Base-by-base conservation (phyloP, 495 filamentous ascomycete genomes). In the Xylaria palmicola region DNA sequence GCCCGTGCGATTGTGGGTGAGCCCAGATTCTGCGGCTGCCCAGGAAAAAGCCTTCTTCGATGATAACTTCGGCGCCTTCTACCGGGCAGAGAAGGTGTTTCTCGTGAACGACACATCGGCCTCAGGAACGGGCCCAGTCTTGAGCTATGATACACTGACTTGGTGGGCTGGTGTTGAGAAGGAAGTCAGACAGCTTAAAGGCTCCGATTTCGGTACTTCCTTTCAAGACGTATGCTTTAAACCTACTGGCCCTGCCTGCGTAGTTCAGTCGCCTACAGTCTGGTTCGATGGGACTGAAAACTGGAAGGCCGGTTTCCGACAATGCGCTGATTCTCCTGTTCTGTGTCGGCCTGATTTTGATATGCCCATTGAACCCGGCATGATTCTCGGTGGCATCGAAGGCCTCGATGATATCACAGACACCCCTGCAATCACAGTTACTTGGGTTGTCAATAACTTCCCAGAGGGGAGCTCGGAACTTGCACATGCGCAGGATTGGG, bases 91-190 rank as follows among this genome's bases (percentile, higher is more conserved):
- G 72, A 93, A 98, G 74, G 86, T 88, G 1, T 98, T 98, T 71
- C 71, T 98, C 36, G 90, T 98, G 57, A 98, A 98, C 64, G 92
- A 97, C 66, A 91, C 85, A 6, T 72, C 81, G 9, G 63, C 79
- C 7, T 77, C 76, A 7, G 86, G 83, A 0, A 82, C 84, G 20
- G 87, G 88, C 1, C 90, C 90, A 3, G 89, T 97, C 15, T 71
- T 98, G 53, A 89, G 85, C 71, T 94, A 93, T 60, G 89, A 97
- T 4, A 97, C 90, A 0, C 77, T 98, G 13, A 75, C 76, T 6
- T 98, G 94, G 94, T 98, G 93, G 94, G 91, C 94, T 68, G 91
- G 87, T 63, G 88, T 98, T 4, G 94, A 98, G 68, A 81, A 83
- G 29, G 83, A 85, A 6, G 82, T 97, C 44, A 81, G 81, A 26